A percentile compares a stretch with the other conserved stretches of the same genome.
phyloP scores from a whole-genome alignment of 768 basidiomycete genomes.

The Epithele typhae region DNA sequence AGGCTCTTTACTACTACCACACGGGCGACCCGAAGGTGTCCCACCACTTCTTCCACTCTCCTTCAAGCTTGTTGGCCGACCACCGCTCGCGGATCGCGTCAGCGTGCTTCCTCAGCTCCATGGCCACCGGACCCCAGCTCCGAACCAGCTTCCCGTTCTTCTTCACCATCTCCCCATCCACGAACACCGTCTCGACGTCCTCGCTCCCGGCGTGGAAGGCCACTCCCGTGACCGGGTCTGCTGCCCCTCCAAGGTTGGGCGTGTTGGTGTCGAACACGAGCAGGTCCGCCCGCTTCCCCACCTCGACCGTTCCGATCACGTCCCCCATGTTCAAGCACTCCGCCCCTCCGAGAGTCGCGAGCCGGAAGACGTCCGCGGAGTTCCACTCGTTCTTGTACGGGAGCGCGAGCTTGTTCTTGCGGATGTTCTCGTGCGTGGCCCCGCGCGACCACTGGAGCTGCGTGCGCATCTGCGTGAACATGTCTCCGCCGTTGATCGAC shows the following conservation, averaged over 20 bases:
- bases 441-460: constrained; percentile 26
- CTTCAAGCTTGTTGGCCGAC: constrained; percentile 20
- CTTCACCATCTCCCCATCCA: constrained; percentile 29
- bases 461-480: constrained; percentile 28
- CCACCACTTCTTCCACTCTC: constrained; percentile 20
- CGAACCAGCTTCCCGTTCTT: constrained; percentile 21
- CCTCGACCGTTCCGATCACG: constrained; percentile 26
- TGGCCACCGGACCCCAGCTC: constrained; percentile 23
- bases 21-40: constrained; percentile 9
- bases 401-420: constrained; percentile 5
- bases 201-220: constrained; percentile 26
- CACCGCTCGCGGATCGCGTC: constrained; percentile 17
- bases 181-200: constrained; percentile 28
- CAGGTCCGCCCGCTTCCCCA: constrained; percentile 29
- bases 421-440: constrained; percentile 18
- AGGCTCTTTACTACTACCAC: too few species aligned
- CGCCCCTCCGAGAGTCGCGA: constrained; percentile 28
- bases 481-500: constrained; percentile 27
- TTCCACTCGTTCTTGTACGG: constrained; percentile 20
- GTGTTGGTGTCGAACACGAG: constrained; percentile 25
- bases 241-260: constrained; percentile 23
- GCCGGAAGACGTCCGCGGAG: constrained; percentile 24
- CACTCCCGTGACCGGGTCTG: constrained; percentile 24
- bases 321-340: constrained; percentile 23
- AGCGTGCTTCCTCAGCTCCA: constrained; percentile 19